phyloP scores from a whole-genome alignment of 179 eudicot genomes.

The Heliamphora pulchella region DNA sequence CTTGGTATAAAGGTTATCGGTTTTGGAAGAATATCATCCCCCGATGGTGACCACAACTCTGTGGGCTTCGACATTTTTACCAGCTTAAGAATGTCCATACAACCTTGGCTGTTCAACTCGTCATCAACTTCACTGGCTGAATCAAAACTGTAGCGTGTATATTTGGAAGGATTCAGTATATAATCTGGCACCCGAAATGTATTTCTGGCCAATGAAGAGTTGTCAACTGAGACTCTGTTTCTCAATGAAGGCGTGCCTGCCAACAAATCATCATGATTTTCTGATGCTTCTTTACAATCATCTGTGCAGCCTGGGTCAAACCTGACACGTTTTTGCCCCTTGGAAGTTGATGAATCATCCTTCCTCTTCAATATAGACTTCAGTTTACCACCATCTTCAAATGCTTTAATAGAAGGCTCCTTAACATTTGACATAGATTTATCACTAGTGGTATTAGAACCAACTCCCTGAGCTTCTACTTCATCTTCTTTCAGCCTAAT shows the following conservation, averaged over 20 bases:
- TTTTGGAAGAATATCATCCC: conserved; percentile 26
- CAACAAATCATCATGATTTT: neutral
- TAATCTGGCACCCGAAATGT: conserved; percentile 43
- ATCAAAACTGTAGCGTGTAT: conserved; percentile 50
- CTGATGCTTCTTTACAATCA: conserved; percentile 10
- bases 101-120: conserved; percentile 23
- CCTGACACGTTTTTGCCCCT: conserved; percentile 48
- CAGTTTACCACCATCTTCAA: conserved; percentile 22
- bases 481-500: conserved; percentile 58
- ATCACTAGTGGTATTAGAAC: conserved; percentile 16
- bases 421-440: conserved; percentile 14
- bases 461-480: conserved; percentile 23
- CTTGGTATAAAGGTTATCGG: conserved; percentile 36
- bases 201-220: conserved; percentile 16
- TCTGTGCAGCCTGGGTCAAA: conserved; percentile 36
- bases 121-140: conserved; percentile 27
- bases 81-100: conserved; percentile 26
- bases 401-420: conserved; percentile 13
- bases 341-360: conserved; percentile 26
- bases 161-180: conserved; percentile 42
- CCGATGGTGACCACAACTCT: conserved; percentile 8
- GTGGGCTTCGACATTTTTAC: conserved; percentile 17
- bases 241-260: neutral
- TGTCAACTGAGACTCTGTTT: conserved; percentile 17
- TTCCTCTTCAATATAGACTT: conserved; percentile 53